These are phyloP conservation scores for Aspergillus aculeatus DNA, from an alignment of 2,329 filamentous ascomycete genomes.

Conservation along the genomic window DNA sequence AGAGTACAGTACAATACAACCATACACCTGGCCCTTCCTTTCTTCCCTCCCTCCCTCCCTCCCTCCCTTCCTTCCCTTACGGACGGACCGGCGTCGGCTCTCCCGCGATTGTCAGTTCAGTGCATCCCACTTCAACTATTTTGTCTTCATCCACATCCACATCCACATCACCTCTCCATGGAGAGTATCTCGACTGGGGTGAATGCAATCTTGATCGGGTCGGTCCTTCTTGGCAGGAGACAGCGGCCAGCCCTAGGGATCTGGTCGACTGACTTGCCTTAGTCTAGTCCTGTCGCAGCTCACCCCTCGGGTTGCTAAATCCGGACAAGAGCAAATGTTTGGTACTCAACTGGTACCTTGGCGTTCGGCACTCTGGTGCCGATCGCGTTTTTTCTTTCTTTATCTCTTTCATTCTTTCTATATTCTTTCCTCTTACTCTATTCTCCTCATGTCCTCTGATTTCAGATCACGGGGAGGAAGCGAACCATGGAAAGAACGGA, in stretches of 20 bases:
- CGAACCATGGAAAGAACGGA: not conserved
- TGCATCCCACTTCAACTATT: not conserved
- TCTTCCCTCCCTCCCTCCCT: not conserved
- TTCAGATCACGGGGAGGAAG: not conserved
- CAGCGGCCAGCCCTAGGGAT: not conserved
- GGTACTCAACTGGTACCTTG: not conserved
- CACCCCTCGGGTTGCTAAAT: not conserved
- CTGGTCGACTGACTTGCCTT: not conserved
- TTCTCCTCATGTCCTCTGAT: not conserved
- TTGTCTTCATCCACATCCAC: not conserved
- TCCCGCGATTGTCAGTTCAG: not conserved
- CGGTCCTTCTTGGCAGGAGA: conserved; percentile 4
- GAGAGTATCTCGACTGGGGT: not conserved
- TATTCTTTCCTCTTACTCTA: not conserved
- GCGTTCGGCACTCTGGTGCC: not conserved
- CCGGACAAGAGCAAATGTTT: not conserved
- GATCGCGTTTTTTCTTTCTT: not conserved
- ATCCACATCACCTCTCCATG: not conserved
- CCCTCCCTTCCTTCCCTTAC: not conserved
- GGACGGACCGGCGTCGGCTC: not conserved
- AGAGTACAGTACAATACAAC: not conserved
- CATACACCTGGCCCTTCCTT: not conserved
- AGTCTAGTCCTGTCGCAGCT: not conserved
- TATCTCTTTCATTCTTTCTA: too few relatives aligned
- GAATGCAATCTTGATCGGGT: not conserved